These are phyloP conservation scores for Hymenoscyphus fraxineus DNA, from an alignment of 2,329 filamentous ascomycete genomes.

Conservation along the genomic window DNA sequence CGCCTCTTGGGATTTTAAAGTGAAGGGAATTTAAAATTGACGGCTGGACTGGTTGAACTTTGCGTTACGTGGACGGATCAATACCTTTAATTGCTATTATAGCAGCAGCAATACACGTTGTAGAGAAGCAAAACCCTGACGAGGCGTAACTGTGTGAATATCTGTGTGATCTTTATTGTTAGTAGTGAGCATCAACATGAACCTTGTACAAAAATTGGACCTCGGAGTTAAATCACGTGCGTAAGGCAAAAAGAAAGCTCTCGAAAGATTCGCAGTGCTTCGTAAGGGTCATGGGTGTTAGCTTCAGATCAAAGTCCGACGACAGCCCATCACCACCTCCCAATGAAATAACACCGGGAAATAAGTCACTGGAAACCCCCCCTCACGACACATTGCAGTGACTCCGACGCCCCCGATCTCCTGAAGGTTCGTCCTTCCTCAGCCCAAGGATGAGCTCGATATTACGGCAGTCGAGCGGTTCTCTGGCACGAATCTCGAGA, in stretches of 20 bases:
- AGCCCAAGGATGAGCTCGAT: slow-evolving; percentile 59
- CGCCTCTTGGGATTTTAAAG: background rate
- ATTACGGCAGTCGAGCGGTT: slow-evolving; percentile 63
- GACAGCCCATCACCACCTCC: background rate
- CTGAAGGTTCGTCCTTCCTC: slow-evolving; percentile 1
- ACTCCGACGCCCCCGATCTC: slow-evolving; percentile 14
- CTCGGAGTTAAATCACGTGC: background rate
- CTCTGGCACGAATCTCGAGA: slow-evolving; percentile 60
- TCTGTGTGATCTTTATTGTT: background rate
- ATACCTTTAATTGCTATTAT: background rate
- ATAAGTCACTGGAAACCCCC: slow-evolving; percentile 15
- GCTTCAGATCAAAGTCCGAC: background rate
- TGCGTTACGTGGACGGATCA: background rate
- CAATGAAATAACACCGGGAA: slow-evolving; percentile 22
- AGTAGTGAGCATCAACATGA: background rate
- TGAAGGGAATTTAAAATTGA: background rate
- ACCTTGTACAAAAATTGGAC: slow-evolving; percentile 1
- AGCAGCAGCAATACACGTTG: background rate
- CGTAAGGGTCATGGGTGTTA: background rate
- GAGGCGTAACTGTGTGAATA: background rate
- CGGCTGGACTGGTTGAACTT: background rate
- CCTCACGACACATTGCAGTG: slow-evolving; percentile 18
- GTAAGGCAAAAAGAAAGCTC: background rate
- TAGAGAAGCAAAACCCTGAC: background rate
- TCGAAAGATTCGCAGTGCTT: background rate